Evolutionary conservation across 169 alveolate species (phyloP), one percentile per base, ranked within the genome.

Genomic region (Eimeria falciformis): DNA sequence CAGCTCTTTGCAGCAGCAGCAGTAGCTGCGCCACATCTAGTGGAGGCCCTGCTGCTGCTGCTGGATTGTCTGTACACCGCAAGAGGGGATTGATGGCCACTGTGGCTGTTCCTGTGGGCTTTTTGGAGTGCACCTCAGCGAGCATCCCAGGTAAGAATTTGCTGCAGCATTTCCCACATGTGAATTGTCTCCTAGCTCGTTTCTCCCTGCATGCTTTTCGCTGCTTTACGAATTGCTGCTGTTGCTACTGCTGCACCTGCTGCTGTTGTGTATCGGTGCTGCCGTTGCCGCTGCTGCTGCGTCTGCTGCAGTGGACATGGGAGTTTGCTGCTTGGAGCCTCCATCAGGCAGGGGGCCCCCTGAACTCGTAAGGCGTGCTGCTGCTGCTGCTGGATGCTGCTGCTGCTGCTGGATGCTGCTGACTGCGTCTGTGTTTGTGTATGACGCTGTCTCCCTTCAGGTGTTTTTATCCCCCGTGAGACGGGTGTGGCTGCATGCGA

Each of bases 1-100:
- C 73, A 62, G 73, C 12, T n/a, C 6, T n/a, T 29, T 18, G 73
- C 73, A 62, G 73, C 73, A 62, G 73, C 73, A 62, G 73, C n/a
- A 29, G 73, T 29, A n/a, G 73, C 73, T 2, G 73, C 73, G 29
- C 73, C 11, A 14, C 73, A 18, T 9, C 73, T n/a, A 29, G 33
- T n/a, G 62, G 7, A 50, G 73, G 12, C 25, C 33, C n/a, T 62
- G 73, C 73, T 62, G 17, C 73, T 18, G 73, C 73, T 62, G 37
- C 73, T 0, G n/a, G 73, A 6, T 12, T 62, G 73, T 62, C 37
- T 62, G 73, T 29, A 62, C 73, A n/a, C 29, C 73, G 73, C 14
- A 62, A 62, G 29, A 62, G 29, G 73, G 73, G 73, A 12, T 62
- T n/a, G 73, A 29, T 18, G 29, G 73, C 73, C 37, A n/a, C 25